These are phyloP conservation scores for Anisogramma anomala DNA, from an alignment of 2,329 filamentous ascomycete genomes.

Conservation along the genomic window DNA sequence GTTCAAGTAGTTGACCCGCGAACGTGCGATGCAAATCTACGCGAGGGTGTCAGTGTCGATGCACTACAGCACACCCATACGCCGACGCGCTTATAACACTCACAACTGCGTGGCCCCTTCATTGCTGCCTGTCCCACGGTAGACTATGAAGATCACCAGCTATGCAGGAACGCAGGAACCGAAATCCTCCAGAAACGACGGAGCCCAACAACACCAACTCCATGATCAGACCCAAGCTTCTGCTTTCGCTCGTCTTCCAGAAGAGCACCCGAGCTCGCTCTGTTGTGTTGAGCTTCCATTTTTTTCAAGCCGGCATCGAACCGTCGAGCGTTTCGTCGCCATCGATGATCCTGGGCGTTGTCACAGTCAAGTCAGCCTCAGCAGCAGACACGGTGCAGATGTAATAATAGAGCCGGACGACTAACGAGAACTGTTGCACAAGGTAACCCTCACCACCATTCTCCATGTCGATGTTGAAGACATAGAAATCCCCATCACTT, in stretches of 20 bases:
- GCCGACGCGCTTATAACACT: neutral
- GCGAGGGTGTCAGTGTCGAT: neutral
- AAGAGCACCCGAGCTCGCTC: neutral
- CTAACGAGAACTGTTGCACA: constrained; percentile 87
- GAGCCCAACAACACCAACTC: too few relatives aligned
- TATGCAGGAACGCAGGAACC: too few relatives aligned
- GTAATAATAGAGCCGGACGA: constrained; percentile 13
- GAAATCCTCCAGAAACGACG: too few relatives aligned
- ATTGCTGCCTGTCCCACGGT: neutral
- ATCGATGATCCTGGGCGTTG: constrained; percentile 35
- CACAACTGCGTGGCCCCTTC: too few relatives aligned
- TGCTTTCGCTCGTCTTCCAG: too few relatives aligned
- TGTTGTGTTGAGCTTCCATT: neutral
- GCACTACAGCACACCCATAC: neutral
- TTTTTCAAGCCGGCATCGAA: constrained; percentile 21
- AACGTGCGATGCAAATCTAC: neutral
- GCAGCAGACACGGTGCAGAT: neutral
- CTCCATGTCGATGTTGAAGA: constrained; percentile 91
- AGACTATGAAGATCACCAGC: neutral
- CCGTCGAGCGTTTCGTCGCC: constrained; percentile 42
- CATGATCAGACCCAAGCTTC: too few relatives aligned
- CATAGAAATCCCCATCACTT: constrained; percentile 86
- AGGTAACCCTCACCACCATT: constrained; percentile 86
- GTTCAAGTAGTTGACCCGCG: neutral
- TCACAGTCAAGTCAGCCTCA: neutral